Conservation (phyloP, 2,329 filamentous ascomycete species). For the Myotisia sp. region DNA sequence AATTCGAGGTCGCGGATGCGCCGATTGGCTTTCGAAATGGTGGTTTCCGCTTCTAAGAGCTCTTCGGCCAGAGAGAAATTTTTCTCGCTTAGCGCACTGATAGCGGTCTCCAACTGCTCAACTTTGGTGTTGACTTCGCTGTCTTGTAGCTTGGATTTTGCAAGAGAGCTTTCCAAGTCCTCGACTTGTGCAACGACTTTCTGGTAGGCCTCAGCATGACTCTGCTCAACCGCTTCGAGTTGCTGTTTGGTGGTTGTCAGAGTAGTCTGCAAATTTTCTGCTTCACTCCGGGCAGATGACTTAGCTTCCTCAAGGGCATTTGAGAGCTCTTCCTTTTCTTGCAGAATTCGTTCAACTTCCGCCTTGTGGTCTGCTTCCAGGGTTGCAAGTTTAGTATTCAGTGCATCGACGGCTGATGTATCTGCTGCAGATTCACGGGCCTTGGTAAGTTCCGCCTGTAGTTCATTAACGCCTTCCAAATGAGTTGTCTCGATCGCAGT, state of each 20-base stretch:
- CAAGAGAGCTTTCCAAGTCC: slow-evolving; percentile 19
- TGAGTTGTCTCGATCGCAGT: slow-evolving; percentile 25
- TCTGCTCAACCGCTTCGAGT: slow-evolving; percentile 22
- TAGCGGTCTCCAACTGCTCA: slow-evolving; percentile 23
- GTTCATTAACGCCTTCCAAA: slow-evolving; percentile 20
- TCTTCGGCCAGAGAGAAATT: slow-evolving; percentile 13
- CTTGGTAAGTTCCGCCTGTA: slow-evolving; percentile 23
- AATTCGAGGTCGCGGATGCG: slow-evolving; percentile 15
- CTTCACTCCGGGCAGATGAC: slow-evolving; percentile 59
- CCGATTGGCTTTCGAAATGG: slow-evolving; percentile 17
- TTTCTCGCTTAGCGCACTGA: slow-evolving; percentile 14
- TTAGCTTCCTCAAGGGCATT: slow-evolving; percentile 21
- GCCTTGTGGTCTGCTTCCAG: slow-evolving; percentile 44
- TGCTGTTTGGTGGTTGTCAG: slow-evolving; percentile 49
- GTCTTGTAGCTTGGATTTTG: too few relatives aligned
- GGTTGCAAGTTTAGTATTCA: slow-evolving; percentile 31
- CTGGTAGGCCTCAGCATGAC: slow-evolving; percentile 20
- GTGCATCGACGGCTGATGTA: slow-evolving; percentile 23
- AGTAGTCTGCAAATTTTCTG: slow-evolving; percentile 58
- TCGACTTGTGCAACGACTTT: slow-evolving; percentile 28
- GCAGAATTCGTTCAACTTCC: slow-evolving; percentile 32
- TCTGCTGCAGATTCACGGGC: slow-evolving; percentile 25
- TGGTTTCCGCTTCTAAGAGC: slow-evolving; percentile 12
- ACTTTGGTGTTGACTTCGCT: too few relatives aligned
- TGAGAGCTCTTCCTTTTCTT: slow-evolving; percentile 35